Conservation (phyloP, 2,329 filamentous ascomycete species). For the Coniochaeta sp. region DNA sequence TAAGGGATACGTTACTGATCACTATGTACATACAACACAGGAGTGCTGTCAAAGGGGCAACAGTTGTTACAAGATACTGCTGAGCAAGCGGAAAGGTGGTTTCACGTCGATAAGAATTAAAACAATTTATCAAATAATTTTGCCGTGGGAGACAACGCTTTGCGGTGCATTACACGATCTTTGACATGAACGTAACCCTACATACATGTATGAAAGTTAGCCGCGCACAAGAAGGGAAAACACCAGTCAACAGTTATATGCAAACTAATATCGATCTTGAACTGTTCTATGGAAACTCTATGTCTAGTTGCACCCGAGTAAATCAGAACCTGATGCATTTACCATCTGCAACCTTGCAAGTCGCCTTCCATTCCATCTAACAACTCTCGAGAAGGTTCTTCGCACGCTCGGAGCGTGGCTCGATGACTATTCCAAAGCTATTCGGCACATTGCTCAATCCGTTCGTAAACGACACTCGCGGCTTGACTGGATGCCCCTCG, state of each 20-base stretch:
- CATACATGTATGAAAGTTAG: no score
- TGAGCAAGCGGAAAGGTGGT: background rate
- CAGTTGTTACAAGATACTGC: background rate
- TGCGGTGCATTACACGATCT: no score
- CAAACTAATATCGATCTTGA: no score
- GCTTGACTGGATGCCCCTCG: background rate
- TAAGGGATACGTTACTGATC: no score
- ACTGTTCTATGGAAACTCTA: no score
- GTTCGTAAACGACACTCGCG: background rate
- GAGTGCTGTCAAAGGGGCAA: background rate
- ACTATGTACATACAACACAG: background rate
- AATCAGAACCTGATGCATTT: no score
- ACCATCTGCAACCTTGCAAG: background rate
- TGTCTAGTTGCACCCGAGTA: no score
- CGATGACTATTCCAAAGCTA: background rate
- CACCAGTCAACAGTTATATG: no score
- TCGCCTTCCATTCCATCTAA: background rate
- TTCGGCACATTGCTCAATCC: background rate
- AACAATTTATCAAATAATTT: no score
- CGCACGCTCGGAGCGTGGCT: background rate
- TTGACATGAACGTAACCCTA: no score
- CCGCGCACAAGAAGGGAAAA: no score
- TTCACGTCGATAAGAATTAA: background rate
- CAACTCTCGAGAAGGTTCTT: slow-evolving; percentile 6
- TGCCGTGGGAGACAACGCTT: no score